A percentile compares a stretch with the other conserved stretches of the same genome.
phyloP scores from a whole-genome alignment of 192 early-diverging fungal species.

The Gonapodya prolifera region DNA sequence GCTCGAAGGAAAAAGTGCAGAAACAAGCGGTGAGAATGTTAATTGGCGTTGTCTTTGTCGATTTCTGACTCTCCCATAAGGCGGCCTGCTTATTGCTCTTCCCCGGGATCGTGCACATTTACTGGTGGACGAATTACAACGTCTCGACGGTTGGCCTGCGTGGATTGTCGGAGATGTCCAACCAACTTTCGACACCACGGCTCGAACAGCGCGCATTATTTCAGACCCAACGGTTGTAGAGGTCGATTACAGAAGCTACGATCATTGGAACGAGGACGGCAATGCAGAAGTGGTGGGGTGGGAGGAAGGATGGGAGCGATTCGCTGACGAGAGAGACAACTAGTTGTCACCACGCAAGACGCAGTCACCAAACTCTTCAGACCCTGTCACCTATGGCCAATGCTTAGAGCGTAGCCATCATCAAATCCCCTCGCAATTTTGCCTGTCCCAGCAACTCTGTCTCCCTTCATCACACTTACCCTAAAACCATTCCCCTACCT shows the following conservation, averaged over 20 bases:
- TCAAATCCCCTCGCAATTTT: too few relatives aligned
- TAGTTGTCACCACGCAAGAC: too few relatives aligned
- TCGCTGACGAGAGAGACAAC: background rate
- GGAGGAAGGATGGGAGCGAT: background rate
- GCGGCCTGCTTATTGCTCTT: background rate
- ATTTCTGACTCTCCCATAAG: background rate
- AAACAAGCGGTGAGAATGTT: background rate
- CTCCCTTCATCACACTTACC: too few relatives aligned
- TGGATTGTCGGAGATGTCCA: conserved; percentile 6
- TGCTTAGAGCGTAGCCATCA: too few relatives aligned
- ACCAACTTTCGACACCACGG: background rate
- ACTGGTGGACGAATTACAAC: background rate
- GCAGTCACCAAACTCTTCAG: too few relatives aligned
- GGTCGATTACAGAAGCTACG: background rate
- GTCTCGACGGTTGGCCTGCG: conserved; percentile 2
- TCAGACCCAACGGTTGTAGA: background rate
- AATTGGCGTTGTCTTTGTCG: background rate
- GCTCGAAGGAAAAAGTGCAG: background rate
- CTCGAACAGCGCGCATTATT: background rate
- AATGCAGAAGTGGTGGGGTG: background rate
- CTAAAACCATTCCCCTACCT: too few relatives aligned
- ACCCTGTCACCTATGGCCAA: too few relatives aligned
- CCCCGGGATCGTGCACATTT: background rate
- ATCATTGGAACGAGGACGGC: background rate
- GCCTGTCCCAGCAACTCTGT: too few relatives aligned